Evolutionary conservation across 1,139 yeast genomes (phyloP), one percentile per base, ranked within the genome.

Genomic region (Candida sp.): DNA sequence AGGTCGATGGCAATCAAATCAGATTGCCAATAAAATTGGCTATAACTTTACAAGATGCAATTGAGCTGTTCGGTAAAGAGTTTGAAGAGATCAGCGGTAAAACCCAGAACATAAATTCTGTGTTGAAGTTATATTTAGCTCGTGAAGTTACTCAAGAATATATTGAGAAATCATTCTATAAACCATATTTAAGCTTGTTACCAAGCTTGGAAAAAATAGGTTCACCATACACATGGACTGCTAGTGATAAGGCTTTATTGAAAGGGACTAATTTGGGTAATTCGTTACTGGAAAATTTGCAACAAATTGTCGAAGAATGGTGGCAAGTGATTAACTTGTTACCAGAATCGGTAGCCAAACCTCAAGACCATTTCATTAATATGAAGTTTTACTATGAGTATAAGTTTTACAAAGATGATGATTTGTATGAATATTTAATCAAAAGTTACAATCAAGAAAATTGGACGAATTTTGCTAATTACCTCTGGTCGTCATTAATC

Each of bases 401-500:
- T 58, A 72, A 73, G 46, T 75, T 75, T 49, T 68, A 75, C 50
- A 57, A 62, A 1, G 71, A 70, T 22, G 64, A 68, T 8, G 77
- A 72, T 44, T 50, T 66, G 33, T 54, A 62, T 47, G 50, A 56
- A 11, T 70, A 64, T 49, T 54, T 72, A 27, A 44, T 46, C 5
- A 52, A 54, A 3, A 60, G 58, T 21, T 42, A 36, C 4, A 51
- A 57, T 5, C 46, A 21, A 5, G 60, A 61, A 7, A 72, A 75
- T 45, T 84, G 90, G 90, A 75, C 84, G 2, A 68, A 81, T 45
- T 84, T 84, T 54, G 71, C 80, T 1, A 74, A 82, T 25, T 90
- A 83, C 56, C 57, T 84, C 7, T 90, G 97, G 96, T 80, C 93
- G 0, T 68, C 79, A 34, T 70, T 81, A 44, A 84, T 88, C 9